Base-by-base conservation (phyloP, 306 rosid species). In the Cucurbita ficifolia region DNA sequence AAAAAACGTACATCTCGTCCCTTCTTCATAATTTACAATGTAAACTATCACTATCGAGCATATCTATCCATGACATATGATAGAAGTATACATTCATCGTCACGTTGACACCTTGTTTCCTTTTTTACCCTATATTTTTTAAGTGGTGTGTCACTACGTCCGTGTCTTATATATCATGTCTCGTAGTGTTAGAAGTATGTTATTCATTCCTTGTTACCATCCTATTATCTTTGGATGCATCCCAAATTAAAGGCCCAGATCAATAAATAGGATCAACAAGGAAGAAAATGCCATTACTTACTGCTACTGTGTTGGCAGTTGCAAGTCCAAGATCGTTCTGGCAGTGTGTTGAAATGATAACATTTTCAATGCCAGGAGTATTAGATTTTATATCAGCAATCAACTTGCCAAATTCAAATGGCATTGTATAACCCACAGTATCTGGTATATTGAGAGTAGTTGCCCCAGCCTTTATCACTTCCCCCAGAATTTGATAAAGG, bases 291-390 rank as follows among this genome's bases (percentile, higher is more conserved):
- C 35, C n/a, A 76, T 29, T 54, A 29, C 56, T 77, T 84, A 95
- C 99, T 85, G 84, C 84, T 59, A 95, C 42, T 56, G 99, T 95
- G 81, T 95, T 95, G 59, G 99, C 96, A 22, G 97, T 88, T 55
- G 99, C 77, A 50, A 88, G 97, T 54, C 99, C 99, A 76, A 95
- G 97, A 86, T 95, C 99, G 76, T 95, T 91, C 79, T 95, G 99
- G 78, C 99, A 95, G 81, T 95, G 99, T 18, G 97, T 89, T n/a
- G 99, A 95, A 70, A 95, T 88, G 72, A 95, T 49, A 77, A 95
- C 96, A 76, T 91, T 85, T 17, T 95, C 91, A 60, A 87, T 82
- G 56, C 99, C 99, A 6, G 90, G 90, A 51, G 97, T 95, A 83
- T 95, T 91, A 48, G 96, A 81, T 77, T 91, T 94, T 50, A 94